Percentiles rank a stretch among this genome's conserved stretches.
phyloP scores from a whole-genome alignment of 139 green algal genomes.

The Chlorella sp. region DNA sequence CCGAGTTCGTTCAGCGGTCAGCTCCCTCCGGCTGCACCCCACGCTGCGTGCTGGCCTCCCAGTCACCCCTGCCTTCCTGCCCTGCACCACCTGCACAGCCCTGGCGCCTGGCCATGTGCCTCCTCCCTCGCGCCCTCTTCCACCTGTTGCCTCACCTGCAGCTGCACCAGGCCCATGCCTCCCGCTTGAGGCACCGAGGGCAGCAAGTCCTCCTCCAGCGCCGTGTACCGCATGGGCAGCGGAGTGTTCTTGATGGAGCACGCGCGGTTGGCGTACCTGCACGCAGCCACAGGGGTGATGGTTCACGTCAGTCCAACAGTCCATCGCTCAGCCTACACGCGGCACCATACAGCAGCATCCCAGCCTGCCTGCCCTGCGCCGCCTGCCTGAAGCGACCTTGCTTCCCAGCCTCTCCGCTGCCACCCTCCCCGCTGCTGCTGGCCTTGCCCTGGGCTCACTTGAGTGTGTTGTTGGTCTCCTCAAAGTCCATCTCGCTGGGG shows the following conservation, averaged over 20 bases:
- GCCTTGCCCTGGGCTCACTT: slow-evolving; percentile 30
- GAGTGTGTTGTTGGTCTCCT: slow-evolving; percentile 72
- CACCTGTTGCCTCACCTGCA: slow-evolving; percentile 31
- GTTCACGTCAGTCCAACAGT: too few species aligned
- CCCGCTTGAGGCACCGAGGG: slow-evolving; percentile 32
- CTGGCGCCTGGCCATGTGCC: neutral
- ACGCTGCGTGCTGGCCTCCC: neutral
- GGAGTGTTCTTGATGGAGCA: slow-evolving; percentile 59
- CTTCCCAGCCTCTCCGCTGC: too few species aligned
- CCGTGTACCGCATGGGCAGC: slow-evolving; percentile 46
- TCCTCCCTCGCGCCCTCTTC: slow-evolving; percentile 22
- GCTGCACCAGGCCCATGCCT: slow-evolving; percentile 40
- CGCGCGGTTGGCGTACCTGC: slow-evolving; percentile 38
- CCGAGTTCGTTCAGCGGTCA: neutral
- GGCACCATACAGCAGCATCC: too few species aligned
- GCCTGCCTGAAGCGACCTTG: too few species aligned
- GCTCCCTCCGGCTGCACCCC: neutral
- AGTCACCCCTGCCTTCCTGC: neutral
- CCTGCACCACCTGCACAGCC: neutral
- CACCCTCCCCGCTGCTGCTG: too few species aligned
- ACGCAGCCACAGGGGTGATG: neutral
- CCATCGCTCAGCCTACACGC: too few species aligned
- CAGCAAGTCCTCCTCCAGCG: slow-evolving; percentile 60
- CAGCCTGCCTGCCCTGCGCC: too few species aligned
- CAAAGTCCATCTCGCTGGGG: slow-evolving; percentile 55